Evolutionary conservation across 495 filamentous ascomycete genomes (phyloP).

Genomic region (Penicillium turbatum): DNA sequence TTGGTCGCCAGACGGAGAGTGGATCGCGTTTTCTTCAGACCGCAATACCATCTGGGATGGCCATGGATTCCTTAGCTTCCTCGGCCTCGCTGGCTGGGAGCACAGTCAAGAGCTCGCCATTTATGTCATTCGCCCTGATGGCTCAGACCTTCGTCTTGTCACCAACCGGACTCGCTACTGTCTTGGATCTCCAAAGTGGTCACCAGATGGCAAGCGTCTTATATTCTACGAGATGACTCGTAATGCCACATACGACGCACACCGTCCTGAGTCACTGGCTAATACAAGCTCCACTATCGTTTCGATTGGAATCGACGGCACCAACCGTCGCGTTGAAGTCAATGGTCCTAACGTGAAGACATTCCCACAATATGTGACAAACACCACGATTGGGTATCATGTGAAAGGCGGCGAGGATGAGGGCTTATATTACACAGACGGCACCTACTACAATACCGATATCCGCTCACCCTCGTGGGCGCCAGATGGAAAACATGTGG

Average conservation of each 20-base stretch:
- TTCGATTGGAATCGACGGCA: conserved; percentile 23
- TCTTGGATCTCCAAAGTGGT: conserved; percentile 29
- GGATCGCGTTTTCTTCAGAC: conserved; percentile 24
- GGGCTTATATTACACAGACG: conserved; percentile 22
- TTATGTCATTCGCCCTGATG: conserved; percentile 27
- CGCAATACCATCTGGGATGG: conserved; percentile 25
- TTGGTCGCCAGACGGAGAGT: conserved; percentile 28
- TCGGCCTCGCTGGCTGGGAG: conserved; percentile 26
- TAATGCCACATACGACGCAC: conserved; percentile 27
- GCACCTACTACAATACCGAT: conserved; percentile 13
- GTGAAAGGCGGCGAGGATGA: conserved; percentile 19
- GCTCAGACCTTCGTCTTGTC: conserved; percentile 24
- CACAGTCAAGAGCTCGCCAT: conserved; percentile 31
- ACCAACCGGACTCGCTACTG: conserved; percentile 13
- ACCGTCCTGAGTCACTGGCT: conserved; percentile 18
- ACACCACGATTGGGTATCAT: conserved; percentile 22
- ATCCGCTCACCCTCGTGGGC: conserved; percentile 30
- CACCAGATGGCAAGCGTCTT: conserved; percentile 24
- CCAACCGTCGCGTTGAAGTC: conserved; percentile 15
- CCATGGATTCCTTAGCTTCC: conserved; percentile 18
- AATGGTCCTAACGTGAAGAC: conserved; percentile 21
- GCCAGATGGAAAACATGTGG: conserved; percentile 22
- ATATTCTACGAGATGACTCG: conserved; percentile 31
- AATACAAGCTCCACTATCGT: conserved; percentile 20
- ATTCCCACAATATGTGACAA: conserved; percentile 24